These are phyloP conservation scores for Penicillium vulpinum DNA, from an alignment of 2,329 filamentous ascomycete genomes.

Conservation along the genomic window DNA sequence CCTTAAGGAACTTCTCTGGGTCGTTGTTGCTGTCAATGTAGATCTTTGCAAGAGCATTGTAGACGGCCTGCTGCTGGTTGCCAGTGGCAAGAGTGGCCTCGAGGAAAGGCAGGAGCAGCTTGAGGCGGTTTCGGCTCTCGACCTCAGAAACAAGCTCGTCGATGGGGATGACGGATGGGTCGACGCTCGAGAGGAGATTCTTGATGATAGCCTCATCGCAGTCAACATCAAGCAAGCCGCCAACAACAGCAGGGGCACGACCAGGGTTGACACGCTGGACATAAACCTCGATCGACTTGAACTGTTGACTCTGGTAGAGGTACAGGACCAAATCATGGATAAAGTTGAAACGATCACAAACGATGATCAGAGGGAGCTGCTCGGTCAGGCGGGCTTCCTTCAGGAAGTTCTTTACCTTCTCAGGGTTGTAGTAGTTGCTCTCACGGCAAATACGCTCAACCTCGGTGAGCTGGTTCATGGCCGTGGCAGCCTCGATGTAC, in stretches of 20 bases:
- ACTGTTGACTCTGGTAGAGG: constrained; percentile 98
- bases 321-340: constrained; percentile 95
- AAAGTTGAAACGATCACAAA: constrained; percentile 99
- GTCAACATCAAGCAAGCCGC: constrained; percentile 91
- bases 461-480: constrained; percentile 89
- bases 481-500: constrained; percentile 96
- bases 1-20: constrained; percentile 93
- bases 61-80: constrained; percentile 94
- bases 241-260: constrained; percentile 87
- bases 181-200: constrained; percentile 79
- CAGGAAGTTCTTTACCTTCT: constrained; percentile 98
- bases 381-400: constrained; percentile 93
- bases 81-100: constrained; percentile 86
- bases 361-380: constrained; percentile 93
- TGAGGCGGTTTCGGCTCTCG: constrained; percentile 92
- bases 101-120: constrained; percentile 92
- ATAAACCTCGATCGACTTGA: constrained; percentile 97
- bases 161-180: constrained; percentile 82
- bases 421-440: constrained; percentile 82
- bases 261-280: constrained; percentile 95
- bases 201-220: constrained; percentile 97
- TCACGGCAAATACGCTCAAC: constrained; percentile 97
- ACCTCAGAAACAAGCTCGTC: constrained; percentile 93
- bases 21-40: constrained; percentile 99
- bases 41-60: constrained; percentile 97